Conservation (phyloP, 2,329 filamentous ascomycete genomes). For the Trichophaea hybrida region DNA sequence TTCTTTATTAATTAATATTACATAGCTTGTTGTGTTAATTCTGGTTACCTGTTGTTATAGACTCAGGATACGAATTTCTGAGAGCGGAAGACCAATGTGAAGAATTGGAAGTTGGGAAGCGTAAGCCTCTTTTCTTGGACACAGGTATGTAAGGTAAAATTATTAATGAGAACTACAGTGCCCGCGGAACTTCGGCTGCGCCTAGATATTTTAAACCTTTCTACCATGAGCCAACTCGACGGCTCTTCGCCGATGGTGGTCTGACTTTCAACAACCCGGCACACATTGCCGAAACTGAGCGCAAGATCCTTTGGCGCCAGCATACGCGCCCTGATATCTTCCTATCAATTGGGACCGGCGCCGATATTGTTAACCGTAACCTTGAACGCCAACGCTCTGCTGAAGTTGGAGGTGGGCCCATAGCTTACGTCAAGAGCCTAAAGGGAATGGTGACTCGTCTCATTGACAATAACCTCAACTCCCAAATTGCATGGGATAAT, state of each 20-base stretch:
- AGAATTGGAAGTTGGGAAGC: slow-evolving; percentile 41
- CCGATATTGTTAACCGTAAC: background rate
- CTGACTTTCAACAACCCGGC: slow-evolving; percentile 34
- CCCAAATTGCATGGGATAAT: slow-evolving; percentile 24
- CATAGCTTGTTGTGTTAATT: background rate
- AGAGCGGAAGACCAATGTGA: slow-evolving; percentile 31
- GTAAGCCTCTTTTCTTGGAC: slow-evolving; percentile 20
- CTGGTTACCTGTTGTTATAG: background rate
- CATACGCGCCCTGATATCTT: slow-evolving; percentile 27
- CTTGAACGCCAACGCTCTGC: slow-evolving; percentile 1
- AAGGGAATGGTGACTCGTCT: slow-evolving; percentile 16
- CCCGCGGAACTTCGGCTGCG: slow-evolving; percentile 39
- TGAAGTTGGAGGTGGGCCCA: slow-evolving; percentile 5
- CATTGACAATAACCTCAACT: slow-evolving; percentile 20
- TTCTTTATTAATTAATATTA: slow-evolving; percentile 12
- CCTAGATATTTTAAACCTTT: background rate
- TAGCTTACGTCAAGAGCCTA: slow-evolving; percentile 5
- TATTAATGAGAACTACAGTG: slow-evolving; percentile 24
- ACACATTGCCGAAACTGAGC: slow-evolving; percentile 37
- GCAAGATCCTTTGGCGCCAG: slow-evolving; percentile 31
- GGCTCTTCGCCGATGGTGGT: background rate
- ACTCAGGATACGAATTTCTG: slow-evolving; percentile 31
- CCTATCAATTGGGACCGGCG: slow-evolving; percentile 30
- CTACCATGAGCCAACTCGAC: background rate
- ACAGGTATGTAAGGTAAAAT: background rate